Evolutionary conservation across 2,329 filamentous ascomycete species (phyloP), one percentile per base, ranked within the genome.

Genomic region (Verticillium isaacii): DNA sequence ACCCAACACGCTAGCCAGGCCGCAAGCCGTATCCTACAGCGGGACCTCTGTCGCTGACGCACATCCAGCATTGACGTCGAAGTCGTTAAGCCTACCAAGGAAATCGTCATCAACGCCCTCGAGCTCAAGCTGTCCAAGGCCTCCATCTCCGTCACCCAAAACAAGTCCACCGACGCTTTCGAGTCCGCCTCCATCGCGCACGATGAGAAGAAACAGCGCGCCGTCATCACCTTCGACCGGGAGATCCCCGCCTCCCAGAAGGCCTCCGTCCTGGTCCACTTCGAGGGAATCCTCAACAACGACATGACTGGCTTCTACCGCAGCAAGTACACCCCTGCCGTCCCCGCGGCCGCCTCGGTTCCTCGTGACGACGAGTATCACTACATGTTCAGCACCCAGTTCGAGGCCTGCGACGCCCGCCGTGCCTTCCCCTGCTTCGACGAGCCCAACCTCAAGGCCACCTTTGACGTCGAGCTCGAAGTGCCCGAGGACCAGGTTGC

Each of bases 351-450:
- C 57, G 80, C 88, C 52, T 93, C 91, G 14, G 93, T 96, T 1
- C 91, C 93, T 32, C 89, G 83, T 71, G 92, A 89, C 66, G 82
- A 82, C 56, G 82, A 87, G 69, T 85, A 82, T 72, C 85, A 87
- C 74, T 85, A 85, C 72, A 93, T 94, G 91, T 82, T 97, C 76
- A 96, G 92, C 80, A 99, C 95, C 57, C 95, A 99, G 74, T 99
- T 99, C 72, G 95, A 99, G 81, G 90, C 93, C 56, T 97, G 93
- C 71, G 95, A 99, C 77, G 95, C 95, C 64, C 89, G 95, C 66
- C 85, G 93, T 67, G 94, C 95, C 9, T 97, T 99, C 78, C 95
- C 95, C 57, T 99, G 95, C 80, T 98, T 98, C 72, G 95, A 99
- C 72, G 95, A 99, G 79, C 95, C 95, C 52, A 97, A 96, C 71